Evolutionary conservation across 768 basidiomycete species (phyloP).

Genomic region (Amanita exitialis): DNA sequence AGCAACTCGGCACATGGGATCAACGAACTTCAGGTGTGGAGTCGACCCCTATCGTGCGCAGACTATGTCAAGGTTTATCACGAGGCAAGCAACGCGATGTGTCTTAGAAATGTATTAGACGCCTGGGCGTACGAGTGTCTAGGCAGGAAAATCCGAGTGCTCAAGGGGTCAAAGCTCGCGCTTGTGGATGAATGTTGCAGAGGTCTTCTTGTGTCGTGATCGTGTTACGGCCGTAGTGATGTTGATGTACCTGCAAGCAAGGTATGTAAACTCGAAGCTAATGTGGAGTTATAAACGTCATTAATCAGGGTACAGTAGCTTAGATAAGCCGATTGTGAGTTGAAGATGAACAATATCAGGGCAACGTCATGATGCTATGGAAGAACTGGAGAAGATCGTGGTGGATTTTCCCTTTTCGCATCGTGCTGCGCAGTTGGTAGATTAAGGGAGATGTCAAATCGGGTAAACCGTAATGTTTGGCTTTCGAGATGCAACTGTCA

Average conservation of each 20-base stretch:
- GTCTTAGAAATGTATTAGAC: slow-evolving; percentile 40
- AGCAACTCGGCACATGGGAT: neutral
- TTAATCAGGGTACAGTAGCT: neutral
- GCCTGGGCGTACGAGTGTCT: slow-evolving; percentile 29
- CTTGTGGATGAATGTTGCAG: slow-evolving; percentile 37
- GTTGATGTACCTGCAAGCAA: neutral
- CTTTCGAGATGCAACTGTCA: neutral
- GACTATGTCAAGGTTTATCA: slow-evolving; percentile 57
- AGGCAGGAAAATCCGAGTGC: slow-evolving; percentile 27
- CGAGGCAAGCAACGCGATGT: slow-evolving; percentile 36
- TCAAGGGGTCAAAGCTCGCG: slow-evolving; percentile 38
- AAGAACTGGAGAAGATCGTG: too few species aligned
- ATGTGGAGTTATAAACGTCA: neutral
- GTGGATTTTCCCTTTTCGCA: too few species aligned
- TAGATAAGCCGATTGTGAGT: neutral
- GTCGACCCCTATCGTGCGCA: slow-evolving; percentile 17
- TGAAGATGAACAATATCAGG: neutral
- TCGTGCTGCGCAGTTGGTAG: too few species aligned
- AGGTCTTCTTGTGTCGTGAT: slow-evolving; percentile 33
- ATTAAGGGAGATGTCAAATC: neutral
- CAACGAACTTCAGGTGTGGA: slow-evolving; percentile 6
- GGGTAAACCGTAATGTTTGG: neutral
- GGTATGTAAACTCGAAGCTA: neutral
- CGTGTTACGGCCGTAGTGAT: neutral
- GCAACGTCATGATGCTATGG: neutral